Evolutionary conservation across 257 asterid genomes (phyloP).

Genomic region (Primulina huaijiensis): DNA sequence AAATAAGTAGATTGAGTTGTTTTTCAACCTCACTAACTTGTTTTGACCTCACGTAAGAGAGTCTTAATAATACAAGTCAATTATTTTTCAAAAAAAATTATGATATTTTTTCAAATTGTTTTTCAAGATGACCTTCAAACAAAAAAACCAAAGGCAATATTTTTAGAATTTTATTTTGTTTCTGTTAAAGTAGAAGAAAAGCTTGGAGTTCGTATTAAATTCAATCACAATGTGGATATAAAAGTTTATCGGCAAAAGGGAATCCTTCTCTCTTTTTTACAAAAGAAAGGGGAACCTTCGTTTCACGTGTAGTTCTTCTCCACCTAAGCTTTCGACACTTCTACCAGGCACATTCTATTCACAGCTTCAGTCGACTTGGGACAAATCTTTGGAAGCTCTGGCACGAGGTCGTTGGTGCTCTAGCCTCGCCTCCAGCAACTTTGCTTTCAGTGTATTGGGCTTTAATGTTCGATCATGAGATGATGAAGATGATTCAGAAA

Average conservation of each 20-base stretch:
- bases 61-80: too few relatives aligned
- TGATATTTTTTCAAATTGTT: too few relatives aligned
- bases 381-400: constrained; percentile 37
- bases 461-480: constrained; percentile 32
- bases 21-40: too few relatives aligned
- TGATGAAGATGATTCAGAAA: constrained; percentile 39
- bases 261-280: background rate
- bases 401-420: constrained; percentile 45
- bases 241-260: background rate
- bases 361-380: constrained; percentile 23
- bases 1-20: too few relatives aligned
- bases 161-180: too few relatives aligned
- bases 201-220: too few relatives aligned
- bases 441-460: constrained; percentile 68
- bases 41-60: too few relatives aligned
- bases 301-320: background rate
- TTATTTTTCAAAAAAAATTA: too few relatives aligned
- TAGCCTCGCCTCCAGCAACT: constrained; percentile 80
- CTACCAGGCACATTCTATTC: constrained; percentile 15
- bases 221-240: too few relatives aligned
- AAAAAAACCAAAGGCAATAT: too few relatives aligned
- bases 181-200: too few relatives aligned
- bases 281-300: background rate
- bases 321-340: constrained; percentile 5
- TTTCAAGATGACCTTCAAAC: too few relatives aligned